These are phyloP conservation scores for Aspergillus sojae DNA, from an alignment of 2,329 filamentous ascomycete genomes.

Conservation along the genomic window DNA sequence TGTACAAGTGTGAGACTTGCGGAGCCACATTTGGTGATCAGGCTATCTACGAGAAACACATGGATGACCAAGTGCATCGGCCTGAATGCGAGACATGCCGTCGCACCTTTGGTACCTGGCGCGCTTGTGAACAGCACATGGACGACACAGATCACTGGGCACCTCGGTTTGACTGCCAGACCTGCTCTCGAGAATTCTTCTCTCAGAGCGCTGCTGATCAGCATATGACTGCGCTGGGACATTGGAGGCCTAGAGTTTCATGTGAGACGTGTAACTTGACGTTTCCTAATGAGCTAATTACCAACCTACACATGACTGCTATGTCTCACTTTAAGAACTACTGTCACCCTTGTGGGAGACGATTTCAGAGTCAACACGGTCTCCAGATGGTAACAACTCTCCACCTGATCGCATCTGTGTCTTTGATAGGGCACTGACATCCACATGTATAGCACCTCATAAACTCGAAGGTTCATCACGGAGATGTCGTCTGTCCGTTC, in stretches of 20 bases:
- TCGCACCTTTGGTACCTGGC: constrained; percentile 14
- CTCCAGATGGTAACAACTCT: constrained; percentile 29
- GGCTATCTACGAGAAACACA: constrained; percentile 20
- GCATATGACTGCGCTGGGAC: constrained; percentile 35
- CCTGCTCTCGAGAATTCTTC: constrained; percentile 29
- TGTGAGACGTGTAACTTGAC: constrained; percentile 33
- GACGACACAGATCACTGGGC: constrained; percentile 21
- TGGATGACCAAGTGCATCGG: constrained; percentile 28
- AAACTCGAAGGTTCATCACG: constrained; percentile 55
- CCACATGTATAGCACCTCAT: constrained; percentile 51
- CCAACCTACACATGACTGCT: constrained; percentile 31
- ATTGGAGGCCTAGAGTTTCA: constrained; percentile 26
- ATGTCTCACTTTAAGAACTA: constrained; percentile 32
- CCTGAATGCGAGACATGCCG: constrained; percentile 29
- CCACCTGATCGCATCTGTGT: not conserved
- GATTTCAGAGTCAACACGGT: constrained; percentile 37
- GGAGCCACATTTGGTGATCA: constrained; percentile 10
- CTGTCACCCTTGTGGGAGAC: constrained; percentile 32
- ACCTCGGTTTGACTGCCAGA: constrained; percentile 31
- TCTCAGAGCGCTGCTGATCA: constrained; percentile 26
- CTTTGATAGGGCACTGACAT: not conserved
- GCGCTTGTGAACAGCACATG: constrained; percentile 28
- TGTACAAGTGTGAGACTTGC: constrained; percentile 21
- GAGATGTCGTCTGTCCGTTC: constrained; percentile 57
- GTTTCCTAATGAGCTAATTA: constrained; percentile 21